These are phyloP conservation scores for Phytophthora meadii DNA, from an alignment of 352 stramenopile genomes.

Conservation along the genomic window DNA sequence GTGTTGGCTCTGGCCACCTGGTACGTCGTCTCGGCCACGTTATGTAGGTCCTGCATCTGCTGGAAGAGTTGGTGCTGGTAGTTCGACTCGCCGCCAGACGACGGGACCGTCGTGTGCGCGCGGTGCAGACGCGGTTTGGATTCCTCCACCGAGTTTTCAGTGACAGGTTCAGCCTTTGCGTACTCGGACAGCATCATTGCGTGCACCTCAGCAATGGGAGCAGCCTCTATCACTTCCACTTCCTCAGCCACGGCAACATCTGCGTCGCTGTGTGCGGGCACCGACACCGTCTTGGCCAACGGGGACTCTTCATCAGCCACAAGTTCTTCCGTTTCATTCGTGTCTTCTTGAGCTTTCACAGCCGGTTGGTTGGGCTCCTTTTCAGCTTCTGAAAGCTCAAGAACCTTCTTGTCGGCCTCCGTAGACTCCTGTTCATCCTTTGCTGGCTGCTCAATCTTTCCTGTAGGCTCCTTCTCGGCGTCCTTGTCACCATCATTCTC, in stretches of 20 bases:
- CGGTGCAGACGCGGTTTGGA: conserved; percentile 21
- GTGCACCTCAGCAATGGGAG: conserved; percentile 31
- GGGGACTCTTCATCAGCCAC: background rate
- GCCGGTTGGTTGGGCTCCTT: background rate
- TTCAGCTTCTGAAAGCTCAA: conserved; percentile 3
- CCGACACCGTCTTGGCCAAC: conserved; percentile 1
- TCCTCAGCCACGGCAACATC: conserved; percentile 18
- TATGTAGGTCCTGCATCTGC: conserved; percentile 78
- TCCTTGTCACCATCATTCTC: background rate
- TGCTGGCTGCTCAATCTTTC: conserved; percentile 6
- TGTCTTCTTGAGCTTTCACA: conserved; percentile 4
- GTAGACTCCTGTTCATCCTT: too few relatives aligned
- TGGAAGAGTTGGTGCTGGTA: conserved; percentile 77
- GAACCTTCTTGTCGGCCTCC: background rate
- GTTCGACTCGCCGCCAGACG: conserved; percentile 14
- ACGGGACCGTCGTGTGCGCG: conserved; percentile 38
- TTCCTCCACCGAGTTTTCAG: conserved; percentile 4
- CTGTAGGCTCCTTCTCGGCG: background rate
- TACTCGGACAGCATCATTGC: conserved; percentile 32
- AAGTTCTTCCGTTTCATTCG: conserved; percentile 1
- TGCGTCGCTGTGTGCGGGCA: background rate
- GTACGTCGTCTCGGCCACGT: conserved; percentile 70
- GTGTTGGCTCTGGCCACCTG: conserved; percentile 67
- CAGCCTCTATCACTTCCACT: conserved; percentile 36
- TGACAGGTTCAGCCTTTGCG: conserved; percentile 9